These are phyloP conservation scores for Selaginella tamariscina DNA, from an alignment of 75 land plant species.

Conservation along the genomic window DNA sequence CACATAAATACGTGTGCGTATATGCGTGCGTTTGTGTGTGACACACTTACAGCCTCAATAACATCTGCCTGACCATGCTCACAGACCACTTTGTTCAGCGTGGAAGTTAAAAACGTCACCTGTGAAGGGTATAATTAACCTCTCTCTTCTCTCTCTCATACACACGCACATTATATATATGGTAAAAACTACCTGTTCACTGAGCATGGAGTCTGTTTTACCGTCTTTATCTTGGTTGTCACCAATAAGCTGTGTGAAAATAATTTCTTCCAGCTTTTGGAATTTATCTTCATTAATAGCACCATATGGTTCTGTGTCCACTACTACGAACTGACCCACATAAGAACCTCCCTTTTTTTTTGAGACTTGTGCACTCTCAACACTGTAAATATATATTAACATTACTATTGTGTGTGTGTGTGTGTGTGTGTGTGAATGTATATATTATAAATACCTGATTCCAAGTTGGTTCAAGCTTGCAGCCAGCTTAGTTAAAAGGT, in stretches of 20 bases:
- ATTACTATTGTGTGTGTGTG: neutral
- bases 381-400: slow-evolving; percentile 14
- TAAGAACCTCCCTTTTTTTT: slow-evolving; percentile 8
- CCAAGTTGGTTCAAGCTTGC: slow-evolving; percentile 20
- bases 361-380: slow-evolving; percentile 20
- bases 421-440: neutral
- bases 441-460: slow-evolving; percentile 11
- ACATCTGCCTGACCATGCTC: slow-evolving; percentile 18
- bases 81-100: slow-evolving; percentile 19
- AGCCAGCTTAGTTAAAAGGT: slow-evolving; percentile 19
- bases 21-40: neutral
- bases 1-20: neutral
- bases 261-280: slow-evolving; percentile 14
- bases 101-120: slow-evolving; percentile 14
- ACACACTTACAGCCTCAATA: slow-evolving; percentile 22
- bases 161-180: neutral
- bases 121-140: slow-evolving; percentile 9
- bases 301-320: slow-evolving; percentile 15
- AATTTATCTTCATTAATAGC: slow-evolving; percentile 17
- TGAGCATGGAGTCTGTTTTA: slow-evolving; percentile 15
- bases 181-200: slow-evolving; percentile 13
- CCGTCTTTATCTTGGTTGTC: slow-evolving; percentile 12
- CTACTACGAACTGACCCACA: slow-evolving; percentile 15
- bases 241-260: slow-evolving; percentile 15
- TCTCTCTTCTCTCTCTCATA: neutral